Evolutionary conservation across 1,284 basidiomycete genomes (phyloP), one percentile per base, ranked within the genome.

Genomic region (Paramarasmius palmivorus): DNA sequence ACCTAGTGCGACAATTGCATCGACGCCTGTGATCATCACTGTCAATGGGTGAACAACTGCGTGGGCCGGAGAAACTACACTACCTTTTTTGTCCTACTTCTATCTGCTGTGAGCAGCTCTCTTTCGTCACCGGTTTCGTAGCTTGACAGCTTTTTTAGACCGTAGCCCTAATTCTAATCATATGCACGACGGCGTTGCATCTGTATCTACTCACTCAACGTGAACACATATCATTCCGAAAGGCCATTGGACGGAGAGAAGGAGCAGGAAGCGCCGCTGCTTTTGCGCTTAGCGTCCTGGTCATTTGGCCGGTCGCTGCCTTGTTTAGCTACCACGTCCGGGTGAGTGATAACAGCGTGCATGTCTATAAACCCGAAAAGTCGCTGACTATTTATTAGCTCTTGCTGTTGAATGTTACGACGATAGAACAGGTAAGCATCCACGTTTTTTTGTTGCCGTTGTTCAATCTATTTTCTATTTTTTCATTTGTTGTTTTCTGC

Each of bases 41-140:
- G 95, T 62, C 91, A 94, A 60, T 97, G 94, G 86, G 84, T 97
- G 32, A 95, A 96, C 69, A 95, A 93, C 65, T 97, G 94, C 65
- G 80, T 98, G 42, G 94, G 95, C 3, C 83, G 90, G 48, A 86
- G 93, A 47, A 97, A 96, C 68, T 97, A 98, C 69, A 90, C 92
- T 22, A 81, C 87, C 20, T 98, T 98, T 72, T 86, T 95, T 60
- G 82, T 83, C 2, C 84, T 94, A 61, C 76, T 97, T 25, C 69
- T 86, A 46, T 81, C 83, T 34, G 80, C 83, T 9, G 90, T 93
- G 66, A 69, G 90, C 81, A 40, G 57, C 52, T 46, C 49, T 41
- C 50, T 42, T 22, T 14, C 23, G 36, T 20, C 22, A 40, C 23
- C 19, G 25, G 46, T 20, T 4, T 39, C 47, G 40, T 26, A 50